phyloP scores from a whole-genome alignment of 768 basidiomycete genomes.

The Mycena haematopus region DNA sequence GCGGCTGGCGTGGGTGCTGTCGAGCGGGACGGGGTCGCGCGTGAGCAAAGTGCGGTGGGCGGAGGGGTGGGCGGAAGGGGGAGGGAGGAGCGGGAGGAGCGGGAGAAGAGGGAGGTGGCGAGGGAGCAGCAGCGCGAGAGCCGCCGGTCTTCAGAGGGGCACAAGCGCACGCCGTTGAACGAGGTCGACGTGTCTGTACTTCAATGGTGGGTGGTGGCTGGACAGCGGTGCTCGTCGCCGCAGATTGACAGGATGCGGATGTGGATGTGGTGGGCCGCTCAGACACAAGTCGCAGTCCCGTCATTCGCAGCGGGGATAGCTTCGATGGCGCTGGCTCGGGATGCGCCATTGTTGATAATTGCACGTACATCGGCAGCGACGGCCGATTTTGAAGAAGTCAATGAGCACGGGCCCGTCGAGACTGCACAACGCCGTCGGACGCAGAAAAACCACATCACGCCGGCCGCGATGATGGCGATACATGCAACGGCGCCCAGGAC shows the following conservation, averaged over 20 bases:
- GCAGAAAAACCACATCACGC: constrained; percentile 1
- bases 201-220: neutral
- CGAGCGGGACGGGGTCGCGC: no score
- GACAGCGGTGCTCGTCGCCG: neutral
- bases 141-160: no score
- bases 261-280: neutral
- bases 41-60: no score
- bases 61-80: no score
- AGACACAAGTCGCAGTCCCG: neutral
- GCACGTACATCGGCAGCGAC: neutral
- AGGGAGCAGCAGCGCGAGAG: no score
- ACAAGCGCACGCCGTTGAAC: no score
- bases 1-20: no score
- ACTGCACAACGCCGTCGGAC: neutral
- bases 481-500: constrained; percentile 4
- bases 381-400: constrained; percentile 1
- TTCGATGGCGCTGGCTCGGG: neutral
- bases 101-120: no score
- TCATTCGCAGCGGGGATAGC: neutral
- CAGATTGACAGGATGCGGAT: neutral
- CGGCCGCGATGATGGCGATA: neutral
- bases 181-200: no score
- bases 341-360: constrained; percentile 3
- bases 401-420: constrained; percentile 4
- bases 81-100: no score